phyloP scores from a whole-genome alignment of 106 monocot genomes.

The Iris macrosiphon region DNA sequence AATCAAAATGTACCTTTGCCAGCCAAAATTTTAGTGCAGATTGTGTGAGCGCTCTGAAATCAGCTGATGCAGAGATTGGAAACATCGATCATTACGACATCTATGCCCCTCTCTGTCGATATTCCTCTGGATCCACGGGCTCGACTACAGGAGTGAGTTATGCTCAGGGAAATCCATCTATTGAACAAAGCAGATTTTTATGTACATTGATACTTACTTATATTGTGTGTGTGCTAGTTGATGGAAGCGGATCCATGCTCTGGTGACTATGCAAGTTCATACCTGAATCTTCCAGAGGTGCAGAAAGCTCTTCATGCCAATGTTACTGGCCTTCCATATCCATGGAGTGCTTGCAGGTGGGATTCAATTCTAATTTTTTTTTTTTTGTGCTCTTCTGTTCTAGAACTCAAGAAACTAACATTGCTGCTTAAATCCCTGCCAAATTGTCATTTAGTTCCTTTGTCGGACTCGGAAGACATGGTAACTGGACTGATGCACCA shows the following conservation, averaged over 20 bases:
- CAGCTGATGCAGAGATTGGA: conserved; percentile 2
- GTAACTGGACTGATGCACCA: conserved; percentile 8
- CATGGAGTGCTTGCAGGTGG: conserved; percentile 14
- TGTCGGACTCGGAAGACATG: neutral
- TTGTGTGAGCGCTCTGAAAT: neutral
- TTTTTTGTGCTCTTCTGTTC: neutral
- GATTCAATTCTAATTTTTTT: neutral
- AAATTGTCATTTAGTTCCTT: neutral
- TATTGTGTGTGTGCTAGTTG: neutral
- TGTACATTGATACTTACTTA: neutral
- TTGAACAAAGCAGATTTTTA: too few species aligned
- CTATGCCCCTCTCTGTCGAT: conserved; percentile 12
- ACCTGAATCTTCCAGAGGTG: conserved; percentile 18
- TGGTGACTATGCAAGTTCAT: neutral
- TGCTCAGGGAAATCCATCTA: too few species aligned
- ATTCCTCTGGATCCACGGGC: neutral
- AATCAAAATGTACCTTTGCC: conserved; percentile 7
- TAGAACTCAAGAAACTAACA: neutral
- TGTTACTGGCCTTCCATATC: conserved; percentile 10
- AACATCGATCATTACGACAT: conserved; percentile 16
- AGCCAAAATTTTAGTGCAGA: neutral
- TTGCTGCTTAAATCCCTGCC: neutral
- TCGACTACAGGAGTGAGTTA: neutral
- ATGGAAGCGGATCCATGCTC: conserved; percentile 14
- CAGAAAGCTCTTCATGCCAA: conserved; percentile 26